These are phyloP conservation scores for Mycena indigotica DNA, from an alignment of 768 basidiomycete genomes.

Conservation along the genomic window DNA sequence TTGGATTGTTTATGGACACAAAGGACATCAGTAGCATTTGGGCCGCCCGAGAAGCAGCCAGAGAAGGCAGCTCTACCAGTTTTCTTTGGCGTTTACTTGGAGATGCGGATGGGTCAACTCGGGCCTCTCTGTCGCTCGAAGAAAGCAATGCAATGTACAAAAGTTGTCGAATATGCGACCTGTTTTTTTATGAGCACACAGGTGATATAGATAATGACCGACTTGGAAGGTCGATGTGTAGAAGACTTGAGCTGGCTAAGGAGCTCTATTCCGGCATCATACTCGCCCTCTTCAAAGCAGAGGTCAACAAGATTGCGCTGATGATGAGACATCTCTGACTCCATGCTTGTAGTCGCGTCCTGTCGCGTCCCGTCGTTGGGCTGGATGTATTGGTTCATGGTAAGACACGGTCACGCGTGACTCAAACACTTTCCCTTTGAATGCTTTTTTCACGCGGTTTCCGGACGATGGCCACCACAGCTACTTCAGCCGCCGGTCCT, in stretches of 20 bases:
- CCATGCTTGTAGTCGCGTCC: slow-evolving; percentile 18
- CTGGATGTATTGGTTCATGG: background rate
- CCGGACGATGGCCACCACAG: slow-evolving; percentile 7
- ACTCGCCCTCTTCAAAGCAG: slow-evolving; percentile 77
- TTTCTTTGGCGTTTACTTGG: slow-evolving; percentile 51
- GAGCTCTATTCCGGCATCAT: slow-evolving; percentile 63
- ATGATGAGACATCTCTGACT: slow-evolving; percentile 48
- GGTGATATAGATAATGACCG: slow-evolving; percentile 1
- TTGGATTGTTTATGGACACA: slow-evolving; percentile 57
- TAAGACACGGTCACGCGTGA: background rate
- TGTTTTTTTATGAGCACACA: slow-evolving; percentile 28
- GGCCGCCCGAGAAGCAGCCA: slow-evolving; percentile 51
- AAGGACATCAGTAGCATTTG: slow-evolving; percentile 58
- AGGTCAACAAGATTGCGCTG: slow-evolving; percentile 65
- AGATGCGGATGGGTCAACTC: slow-evolving; percentile 38
- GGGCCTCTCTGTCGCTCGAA: slow-evolving; percentile 30
- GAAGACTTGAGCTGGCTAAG: slow-evolving; percentile 64
- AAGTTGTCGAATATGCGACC: slow-evolving; percentile 66
- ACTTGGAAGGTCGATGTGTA: slow-evolving; percentile 62
- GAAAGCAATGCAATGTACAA: slow-evolving; percentile 73
- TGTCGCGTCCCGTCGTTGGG: background rate
- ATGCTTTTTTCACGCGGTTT: background rate
- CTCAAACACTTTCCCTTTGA: background rate
- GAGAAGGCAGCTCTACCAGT: slow-evolving; percentile 43
- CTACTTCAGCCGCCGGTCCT: slow-evolving; percentile 40